Conservation (phyloP, 495 filamentous ascomycete species). For the Talaromyces trachyspermus region DNA sequence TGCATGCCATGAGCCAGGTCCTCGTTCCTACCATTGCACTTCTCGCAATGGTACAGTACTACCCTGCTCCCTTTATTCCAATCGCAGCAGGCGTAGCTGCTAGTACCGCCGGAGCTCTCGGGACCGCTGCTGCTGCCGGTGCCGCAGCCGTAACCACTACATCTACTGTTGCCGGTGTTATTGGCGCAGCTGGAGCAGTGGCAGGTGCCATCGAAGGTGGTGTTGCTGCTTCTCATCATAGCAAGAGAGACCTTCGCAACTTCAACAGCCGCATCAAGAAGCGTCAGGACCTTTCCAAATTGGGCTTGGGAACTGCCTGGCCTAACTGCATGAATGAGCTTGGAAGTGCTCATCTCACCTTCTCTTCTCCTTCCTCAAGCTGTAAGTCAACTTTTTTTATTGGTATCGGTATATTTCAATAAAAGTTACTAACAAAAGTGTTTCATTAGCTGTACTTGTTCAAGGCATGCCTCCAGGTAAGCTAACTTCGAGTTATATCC, state of each 20-base stretch:
- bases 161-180: neutral
- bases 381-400: conserved; percentile 9
- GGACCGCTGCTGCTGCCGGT: neutral
- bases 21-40: conserved; percentile 2
- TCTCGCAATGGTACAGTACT: conserved; percentile 4
- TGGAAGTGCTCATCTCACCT: neutral
- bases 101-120: neutral
- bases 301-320: conserved; percentile 6
- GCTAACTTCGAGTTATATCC: neutral
- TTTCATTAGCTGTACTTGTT: conserved; percentile 6
- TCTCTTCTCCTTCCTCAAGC: neutral
- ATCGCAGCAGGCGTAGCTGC: neutral
- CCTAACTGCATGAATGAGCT: neutral
- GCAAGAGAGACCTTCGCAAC: neutral
- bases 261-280: conserved; percentile 5
- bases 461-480: conserved; percentile 4
- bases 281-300: conserved; percentile 1
- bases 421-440: neutral
- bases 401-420: neutral
- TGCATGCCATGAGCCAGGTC: neutral
- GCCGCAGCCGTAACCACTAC: neutral
- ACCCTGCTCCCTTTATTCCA: conserved; percentile 4
- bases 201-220: conserved; percentile 2
- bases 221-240: neutral
- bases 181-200: neutral